Base-by-base conservation (phyloP, 768 basidiomycete species). In the Sistotremastrum niveocremeum region DNA sequence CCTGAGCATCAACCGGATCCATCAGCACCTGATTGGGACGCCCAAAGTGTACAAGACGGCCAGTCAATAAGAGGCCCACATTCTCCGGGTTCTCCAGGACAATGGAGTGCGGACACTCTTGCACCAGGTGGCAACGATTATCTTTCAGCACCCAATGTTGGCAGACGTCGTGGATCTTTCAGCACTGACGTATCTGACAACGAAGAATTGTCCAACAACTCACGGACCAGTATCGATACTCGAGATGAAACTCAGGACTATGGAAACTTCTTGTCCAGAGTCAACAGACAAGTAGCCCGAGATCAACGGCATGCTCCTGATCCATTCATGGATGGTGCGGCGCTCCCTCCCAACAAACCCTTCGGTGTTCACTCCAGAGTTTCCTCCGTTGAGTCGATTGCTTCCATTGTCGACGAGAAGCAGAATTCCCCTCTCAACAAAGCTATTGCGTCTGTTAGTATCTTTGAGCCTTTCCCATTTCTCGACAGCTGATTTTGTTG, bases 401-500 rank as follows among this genome's bases (percentile, higher is more conserved):
- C 84, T 9, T 83, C 86, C 3, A 89, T 94, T 45, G 82, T 89
- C 32, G 88, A 91, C 51, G 90, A 94, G 54, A 94, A 94, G 68
- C 68, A 71, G 1, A 84, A 84, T 51, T 90, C 91, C 28, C 90
- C 91, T 7, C 67, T 94, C 49, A 95, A 95, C 68, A 94, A 93
- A 64, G 88, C 90, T 7, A 87, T 89, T 55, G 82, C 82, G 45
- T 82, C 88, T 49, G 86, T 89, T 56, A 52, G 76, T 64, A 12
- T 52, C 29, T 4, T 9, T 40, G 33, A 36, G 33, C 30, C 39
- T 29, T 37, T 37, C 30, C 35, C 41, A 48, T 42, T 37, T 29
- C 47, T 42, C 46, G 50, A 39, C 49, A 12, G 30, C 41, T 36
- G 49, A 47, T 20, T 37, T 41, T 44, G 6, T 31, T 34, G 45